Base-by-base conservation (phyloP, 768 basidiomycete species). In the Flagelloscypha sp. region DNA sequence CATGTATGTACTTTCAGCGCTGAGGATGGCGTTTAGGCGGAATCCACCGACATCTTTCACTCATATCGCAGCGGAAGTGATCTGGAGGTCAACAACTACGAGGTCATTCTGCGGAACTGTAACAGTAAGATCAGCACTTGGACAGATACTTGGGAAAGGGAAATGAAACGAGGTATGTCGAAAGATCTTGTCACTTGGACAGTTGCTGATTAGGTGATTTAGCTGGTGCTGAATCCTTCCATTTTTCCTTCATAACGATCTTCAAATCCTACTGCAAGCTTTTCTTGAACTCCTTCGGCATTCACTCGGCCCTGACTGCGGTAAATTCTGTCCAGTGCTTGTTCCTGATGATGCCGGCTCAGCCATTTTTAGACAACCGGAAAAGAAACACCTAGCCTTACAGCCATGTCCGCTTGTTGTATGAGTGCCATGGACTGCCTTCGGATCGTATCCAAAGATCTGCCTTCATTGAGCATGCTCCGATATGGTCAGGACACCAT, bases 401-500 rank as follows among this genome's bases (percentile, higher is more conserved):
- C 79, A 43, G 83, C 87, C 1, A 55, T 87, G 12, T 72, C 73
- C 3, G 66, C 74, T 11, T 89, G 87, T 55, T 84, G 75, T 43
- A 72, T 74, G 2, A 84, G 84, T 49, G 86, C 84, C 9, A 59
- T 80, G 32, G 78, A 75, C 33, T 76, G 76, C 16, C 58, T 90
- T 29, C 65, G 70, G 32, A 84, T 89, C 27, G 72, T 84, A 17
- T 76, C 77, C 3, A 67, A 77, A 36, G 83, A 87, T 38, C 84
- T 88, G 49, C 74, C 76, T 19, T 66, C 66, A 13, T 72, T 87
- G 58, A 73, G 74, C 49, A 78, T 88, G 56, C 70, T 89, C 85
- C 79, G 80, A 29, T 90, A 89, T 47, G 74, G 81, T 6, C 87
- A 89, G 61, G 86, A 89, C 52, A 80, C 83, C 4, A 75, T 86